Percentiles rank a stretch among this genome's conserved stretches.
These are phyloP conservation scores for Cyberlindnera mrakii DNA, from an alignment of 805 yeast species.

Conservation along the genomic window DNA sequence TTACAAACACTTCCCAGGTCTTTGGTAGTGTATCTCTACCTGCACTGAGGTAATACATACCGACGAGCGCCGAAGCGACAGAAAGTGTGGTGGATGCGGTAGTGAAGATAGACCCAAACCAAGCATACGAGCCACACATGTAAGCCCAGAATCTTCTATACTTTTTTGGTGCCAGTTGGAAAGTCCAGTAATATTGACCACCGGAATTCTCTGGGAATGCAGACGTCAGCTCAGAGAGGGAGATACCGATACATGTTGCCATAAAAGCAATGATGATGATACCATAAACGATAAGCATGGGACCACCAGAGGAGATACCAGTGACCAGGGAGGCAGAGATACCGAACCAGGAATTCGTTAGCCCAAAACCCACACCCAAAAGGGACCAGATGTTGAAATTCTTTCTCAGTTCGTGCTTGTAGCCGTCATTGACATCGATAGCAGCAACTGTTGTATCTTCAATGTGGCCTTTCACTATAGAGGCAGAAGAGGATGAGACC, in stretches of 20 bases:
- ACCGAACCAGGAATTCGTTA: conserved; percentile 59
- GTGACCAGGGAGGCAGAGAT: conserved; percentile 49
- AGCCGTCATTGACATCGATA: conserved; percentile 4
- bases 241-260: conserved; percentile 41
- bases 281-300: conserved; percentile 51
- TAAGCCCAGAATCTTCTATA: conserved; percentile 37
- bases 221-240: conserved; percentile 47
- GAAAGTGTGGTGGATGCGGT: conserved; percentile 54
- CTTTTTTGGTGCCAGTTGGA: conserved; percentile 42
- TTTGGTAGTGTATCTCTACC: conserved; percentile 30
- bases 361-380: conserved; percentile 53
- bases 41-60: conserved; percentile 36
- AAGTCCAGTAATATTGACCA: conserved; percentile 57
- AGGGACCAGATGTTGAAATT: conserved; percentile 41
- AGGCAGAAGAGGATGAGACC: neutral
- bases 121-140: conserved; percentile 55
- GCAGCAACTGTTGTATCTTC: conserved; percentile 8
- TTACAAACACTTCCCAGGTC: conserved; percentile 51
- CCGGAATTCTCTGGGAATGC: conserved; percentile 50
- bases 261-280: conserved; percentile 43
- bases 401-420: conserved; percentile 16
- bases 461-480: conserved; percentile 7
- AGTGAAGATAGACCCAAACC: conserved; percentile 58
- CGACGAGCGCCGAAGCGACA: conserved; percentile 45
- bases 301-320: conserved; percentile 54